Evolutionary conservation across 306 rosid species (phyloP).

Genomic region (Fagus crenata): DNA sequence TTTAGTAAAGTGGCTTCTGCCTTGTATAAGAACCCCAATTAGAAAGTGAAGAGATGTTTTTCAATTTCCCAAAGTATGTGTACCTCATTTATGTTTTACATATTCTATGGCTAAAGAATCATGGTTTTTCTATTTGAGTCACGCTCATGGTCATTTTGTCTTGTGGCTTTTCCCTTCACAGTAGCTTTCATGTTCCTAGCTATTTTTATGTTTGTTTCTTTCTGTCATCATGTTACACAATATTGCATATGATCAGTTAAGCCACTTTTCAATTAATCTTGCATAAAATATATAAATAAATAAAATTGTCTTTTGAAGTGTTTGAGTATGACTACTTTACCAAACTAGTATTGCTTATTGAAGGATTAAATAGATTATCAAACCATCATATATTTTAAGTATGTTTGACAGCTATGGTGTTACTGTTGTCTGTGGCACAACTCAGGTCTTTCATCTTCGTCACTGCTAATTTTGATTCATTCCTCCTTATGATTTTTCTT

Average conservation of each 20-base stretch:
- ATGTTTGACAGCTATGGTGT: background rate
- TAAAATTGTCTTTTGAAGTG: background rate
- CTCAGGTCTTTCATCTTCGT: background rate
- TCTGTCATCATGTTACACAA: too few relatives aligned
- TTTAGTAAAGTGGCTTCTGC: background rate
- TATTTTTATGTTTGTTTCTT: background rate
- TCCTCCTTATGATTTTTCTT: background rate
- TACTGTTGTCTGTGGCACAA: background rate
- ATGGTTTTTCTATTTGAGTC: background rate
- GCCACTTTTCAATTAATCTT: background rate
- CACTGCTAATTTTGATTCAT: background rate
- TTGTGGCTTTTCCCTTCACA: background rate
- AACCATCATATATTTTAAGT: background rate
- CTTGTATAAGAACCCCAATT: background rate
- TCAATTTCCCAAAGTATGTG: background rate
- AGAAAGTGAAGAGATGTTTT: background rate
- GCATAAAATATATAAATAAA: background rate
- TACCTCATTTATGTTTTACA: background rate
- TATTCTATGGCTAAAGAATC: background rate
- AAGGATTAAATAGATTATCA: background rate
- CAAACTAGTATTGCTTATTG: background rate
- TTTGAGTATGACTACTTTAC: background rate
- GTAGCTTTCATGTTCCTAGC: slow-evolving; percentile 1
- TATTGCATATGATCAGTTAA: too few relatives aligned
- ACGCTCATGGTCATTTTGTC: background rate